phyloP scores from a whole-genome alignment of 2,329 filamentous ascomycete species.

The Penicillium sp. region DNA sequence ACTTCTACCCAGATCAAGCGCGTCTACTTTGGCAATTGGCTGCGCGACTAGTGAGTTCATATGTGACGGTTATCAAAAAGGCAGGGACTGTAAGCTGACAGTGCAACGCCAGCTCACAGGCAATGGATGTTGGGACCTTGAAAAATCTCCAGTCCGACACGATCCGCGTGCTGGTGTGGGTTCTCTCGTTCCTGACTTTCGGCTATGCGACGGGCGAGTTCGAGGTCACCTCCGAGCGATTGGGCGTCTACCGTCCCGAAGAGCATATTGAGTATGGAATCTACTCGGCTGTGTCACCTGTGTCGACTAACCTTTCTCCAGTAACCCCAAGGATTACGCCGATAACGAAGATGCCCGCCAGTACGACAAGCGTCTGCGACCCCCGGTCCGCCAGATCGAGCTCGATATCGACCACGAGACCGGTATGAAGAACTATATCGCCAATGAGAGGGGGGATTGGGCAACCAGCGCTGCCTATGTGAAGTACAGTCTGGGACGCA shows the following conservation, averaged over 20 bases:
- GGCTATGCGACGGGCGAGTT: slow-evolving; percentile 84
- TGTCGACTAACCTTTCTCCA: slow-evolving; percentile 46
- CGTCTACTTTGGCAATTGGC: slow-evolving; percentile 82
- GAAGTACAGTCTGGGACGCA: slow-evolving; percentile 66
- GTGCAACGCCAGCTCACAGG: slow-evolving; percentile 56
- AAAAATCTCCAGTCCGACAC: slow-evolving; percentile 75
- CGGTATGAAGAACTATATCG: slow-evolving; percentile 99
- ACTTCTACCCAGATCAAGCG: slow-evolving; percentile 71
- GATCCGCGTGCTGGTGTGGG: slow-evolving; percentile 74
- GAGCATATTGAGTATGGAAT: slow-evolving; percentile 48
- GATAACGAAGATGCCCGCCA: slow-evolving; percentile 80
- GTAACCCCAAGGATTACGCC: slow-evolving; percentile 77
- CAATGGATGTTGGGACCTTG: slow-evolving; percentile 72
- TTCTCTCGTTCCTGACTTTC: slow-evolving; percentile 74
- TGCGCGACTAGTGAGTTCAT: slow-evolving; percentile 63
- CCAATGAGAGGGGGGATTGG: slow-evolving; percentile 82
- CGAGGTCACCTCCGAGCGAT: slow-evolving; percentile 73
- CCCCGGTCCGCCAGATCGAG: slow-evolving; percentile 67
- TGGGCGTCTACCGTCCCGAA: slow-evolving; percentile 76
- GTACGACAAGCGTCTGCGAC: slow-evolving; percentile 70
- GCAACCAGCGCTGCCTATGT: slow-evolving; percentile 86
- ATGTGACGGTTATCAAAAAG: neutral
- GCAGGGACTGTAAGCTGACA: slow-evolving; percentile 3
- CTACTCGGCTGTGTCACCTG: slow-evolving; percentile 3
- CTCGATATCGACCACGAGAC: slow-evolving; percentile 69